These are phyloP conservation scores for Whalleya microplaca DNA, from an alignment of 2,329 filamentous ascomycete genomes.

Conservation along the genomic window DNA sequence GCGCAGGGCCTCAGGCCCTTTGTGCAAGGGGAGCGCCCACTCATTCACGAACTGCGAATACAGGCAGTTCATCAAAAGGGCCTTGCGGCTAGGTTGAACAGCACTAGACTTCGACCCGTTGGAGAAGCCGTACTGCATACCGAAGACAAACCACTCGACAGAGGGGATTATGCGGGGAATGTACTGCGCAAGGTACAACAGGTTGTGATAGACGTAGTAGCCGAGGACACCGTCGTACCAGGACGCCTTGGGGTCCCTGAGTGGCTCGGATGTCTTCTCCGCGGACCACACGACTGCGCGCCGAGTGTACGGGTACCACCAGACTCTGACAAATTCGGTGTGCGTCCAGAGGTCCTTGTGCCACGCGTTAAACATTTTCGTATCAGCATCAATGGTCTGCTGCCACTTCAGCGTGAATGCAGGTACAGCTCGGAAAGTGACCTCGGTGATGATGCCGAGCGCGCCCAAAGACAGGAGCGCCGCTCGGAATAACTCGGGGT, in stretches of 20 bases:
- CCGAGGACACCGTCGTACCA: constrained; percentile 85
- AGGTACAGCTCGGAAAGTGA: constrained; percentile 81
- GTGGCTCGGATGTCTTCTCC: constrained; percentile 70
- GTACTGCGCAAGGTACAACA: constrained; percentile 80
- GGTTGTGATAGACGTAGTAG: constrained; percentile 88
- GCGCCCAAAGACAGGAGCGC: constrained; percentile 86
- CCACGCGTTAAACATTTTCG: constrained; percentile 73
- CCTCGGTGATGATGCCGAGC: constrained; percentile 86
- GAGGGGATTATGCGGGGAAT: constrained; percentile 79
- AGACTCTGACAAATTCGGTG: constrained; percentile 88
- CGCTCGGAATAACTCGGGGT: constrained; percentile 82
- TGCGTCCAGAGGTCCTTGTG: constrained; percentile 75
- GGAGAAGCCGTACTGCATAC: constrained; percentile 93
- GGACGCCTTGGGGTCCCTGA: constrained; percentile 61
- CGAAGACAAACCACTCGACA: constrained; percentile 96
- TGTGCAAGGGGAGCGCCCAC: constrained; percentile 87
- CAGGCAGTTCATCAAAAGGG: constrained; percentile 93
- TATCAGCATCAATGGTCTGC: constrained; percentile 75
- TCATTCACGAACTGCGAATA: constrained; percentile 99
- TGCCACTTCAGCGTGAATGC: constrained; percentile 85
- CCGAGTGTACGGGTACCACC: constrained; percentile 96
- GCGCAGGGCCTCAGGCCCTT: constrained; percentile 83
- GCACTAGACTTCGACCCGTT: constrained; percentile 71
- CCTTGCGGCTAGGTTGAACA: constrained; percentile 77
- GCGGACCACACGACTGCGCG: constrained; percentile 89